These are phyloP conservation scores for Didymella sp. DNA, from an alignment of 2,329 filamentous ascomycete genomes.

Conservation along the genomic window DNA sequence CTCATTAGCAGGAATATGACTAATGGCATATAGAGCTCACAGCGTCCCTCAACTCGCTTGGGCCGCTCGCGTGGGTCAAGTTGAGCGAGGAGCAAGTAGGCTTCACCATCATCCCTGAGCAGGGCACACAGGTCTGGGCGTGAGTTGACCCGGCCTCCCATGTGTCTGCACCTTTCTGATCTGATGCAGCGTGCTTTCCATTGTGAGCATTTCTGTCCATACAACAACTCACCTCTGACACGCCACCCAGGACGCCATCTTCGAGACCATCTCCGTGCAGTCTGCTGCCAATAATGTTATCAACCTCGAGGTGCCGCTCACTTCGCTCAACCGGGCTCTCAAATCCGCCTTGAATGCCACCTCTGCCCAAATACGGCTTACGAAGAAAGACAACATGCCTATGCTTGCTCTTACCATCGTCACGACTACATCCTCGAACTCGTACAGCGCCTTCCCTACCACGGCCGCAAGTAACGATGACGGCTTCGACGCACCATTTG, in stretches of 20 bases:
- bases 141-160: conserved; percentile 57
- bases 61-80: conserved; percentile 89
- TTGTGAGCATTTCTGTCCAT: conserved; percentile 48
- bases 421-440: conserved; percentile 67
- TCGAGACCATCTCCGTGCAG: conserved; percentile 85
- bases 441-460: conserved; percentile 49
- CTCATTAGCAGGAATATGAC: not conserved
- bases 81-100: conserved; percentile 86
- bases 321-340: conserved; percentile 86
- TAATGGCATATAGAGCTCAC: conserved; percentile 60
- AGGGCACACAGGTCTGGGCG: conserved; percentile 96
- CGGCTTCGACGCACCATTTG: conserved; percentile 35
- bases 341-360: conserved; percentile 83
- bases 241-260: conserved; percentile 76
- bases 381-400: conserved; percentile 88
- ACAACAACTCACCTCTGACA: conserved; percentile 24
- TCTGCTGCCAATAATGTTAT: conserved; percentile 90
- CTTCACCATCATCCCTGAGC: conserved; percentile 94
- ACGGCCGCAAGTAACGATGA: conserved; percentile 34
- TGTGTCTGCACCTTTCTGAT: conserved; percentile 28
- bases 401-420: conserved; percentile 90
- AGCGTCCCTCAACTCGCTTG: conserved; percentile 68
- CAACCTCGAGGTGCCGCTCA: conserved; percentile 93
- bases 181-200: conserved; percentile 48
- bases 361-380: conserved; percentile 84